phyloP scores from a whole-genome alignment of 441 rosid genomes.

The Eruca vesicaria region DNA sequence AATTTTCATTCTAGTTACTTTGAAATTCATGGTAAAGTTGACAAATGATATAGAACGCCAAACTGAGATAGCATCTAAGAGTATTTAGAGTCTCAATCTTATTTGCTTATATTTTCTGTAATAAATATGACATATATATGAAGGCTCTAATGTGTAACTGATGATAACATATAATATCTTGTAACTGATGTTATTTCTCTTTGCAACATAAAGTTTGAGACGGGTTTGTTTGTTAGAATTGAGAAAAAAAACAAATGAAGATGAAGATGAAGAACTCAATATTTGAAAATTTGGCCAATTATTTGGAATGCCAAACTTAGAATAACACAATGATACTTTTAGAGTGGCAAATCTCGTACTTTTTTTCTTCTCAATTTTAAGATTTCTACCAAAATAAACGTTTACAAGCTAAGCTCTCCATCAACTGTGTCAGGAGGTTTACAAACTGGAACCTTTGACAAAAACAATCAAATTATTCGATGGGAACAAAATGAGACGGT shows the following conservation, averaged over 20 bases:
- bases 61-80: not conserved
- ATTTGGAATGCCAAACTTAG: not conserved
- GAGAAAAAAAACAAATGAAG: not conserved
- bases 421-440: not conserved
- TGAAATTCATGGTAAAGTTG: not conserved
- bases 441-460: too few species aligned
- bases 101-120: too few species aligned
- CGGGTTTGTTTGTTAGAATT: not conserved
- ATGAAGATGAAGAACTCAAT: not conserved
- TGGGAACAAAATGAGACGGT: too few species aligned
- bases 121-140: too few species aligned
- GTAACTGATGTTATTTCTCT: not conserved
- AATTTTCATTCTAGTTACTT: too few species aligned
- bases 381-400: not conserved
- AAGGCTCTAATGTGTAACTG: too few species aligned
- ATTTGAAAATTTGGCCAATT: not conserved
- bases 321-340: not conserved
- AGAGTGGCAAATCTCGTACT: not conserved
- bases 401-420: not conserved
- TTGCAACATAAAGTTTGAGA: not conserved
- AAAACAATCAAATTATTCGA: too few species aligned
- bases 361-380: too few species aligned
- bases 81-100: too few species aligned
- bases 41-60: not conserved
- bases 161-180: too few species aligned